Base-by-base conservation (phyloP, 2,329 filamentous ascomycete species). In the Hortaea werneckii region DNA sequence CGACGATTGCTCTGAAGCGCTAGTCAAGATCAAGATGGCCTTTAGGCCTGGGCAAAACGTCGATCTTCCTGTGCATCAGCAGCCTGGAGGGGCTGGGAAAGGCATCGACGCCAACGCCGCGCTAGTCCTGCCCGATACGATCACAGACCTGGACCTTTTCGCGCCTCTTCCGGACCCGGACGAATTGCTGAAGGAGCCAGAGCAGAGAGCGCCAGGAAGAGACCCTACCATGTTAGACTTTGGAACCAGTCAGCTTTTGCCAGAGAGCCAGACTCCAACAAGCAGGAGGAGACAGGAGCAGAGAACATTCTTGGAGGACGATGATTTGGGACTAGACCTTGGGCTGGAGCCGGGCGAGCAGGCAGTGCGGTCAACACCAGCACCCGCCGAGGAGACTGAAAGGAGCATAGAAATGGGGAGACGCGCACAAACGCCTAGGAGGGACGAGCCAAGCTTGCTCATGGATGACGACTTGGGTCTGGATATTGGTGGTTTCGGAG, bases 21-120 rank as follows among this genome's bases (percentile, higher is more conserved):
- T 98, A 54, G 83, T 94, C 75, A 96, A 95, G 72, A 95, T 98
- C 60, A 95, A 96, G 65, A 94, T 96, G 88, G 90, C 92, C 37
- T 98, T 96, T 70, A 85, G 89, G 49, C 87, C 90, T 41, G 32
- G 32, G 9, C 90, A 90, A 54, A 95, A 95, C 68, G 94, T 96
- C 63, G 92, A 98, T 67, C 78, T 96, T 57, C 87, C 89, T n/a
- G 77, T 81, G 42, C 32, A 35, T 35, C 32, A 35, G 32, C 32
- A 35, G 32, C 20, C 20, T 20, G 32, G 32, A 9, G 32, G 32
- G 4, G 87, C 85, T 59, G 87, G 85, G 59, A 75, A 73, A 45
- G 68, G 90, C 11, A 83, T 87, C 58, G 76, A 85, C 52, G 84
- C 86, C 29, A 88, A 88, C 57, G 84, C 89, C 41, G 83, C 87